Evolutionary conservation across 306 rosid species (phyloP), one percentile per base, ranked within the genome.

Genomic region (Begonia fuchsioides): DNA sequence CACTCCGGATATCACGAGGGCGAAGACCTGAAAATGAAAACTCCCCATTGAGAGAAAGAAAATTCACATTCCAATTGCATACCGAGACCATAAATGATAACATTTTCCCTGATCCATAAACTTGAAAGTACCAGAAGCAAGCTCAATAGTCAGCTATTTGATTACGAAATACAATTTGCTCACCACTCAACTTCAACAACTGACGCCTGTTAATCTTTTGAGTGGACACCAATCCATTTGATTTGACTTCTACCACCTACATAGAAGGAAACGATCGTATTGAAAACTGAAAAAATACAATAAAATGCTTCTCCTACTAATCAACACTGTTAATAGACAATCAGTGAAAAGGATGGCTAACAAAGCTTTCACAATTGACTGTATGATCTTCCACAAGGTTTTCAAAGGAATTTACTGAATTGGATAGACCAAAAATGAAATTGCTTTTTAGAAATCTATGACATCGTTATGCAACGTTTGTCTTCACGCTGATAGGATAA

Each of bases 1-100:
- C 87, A 79, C 96, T 92, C 60, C 96, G 76, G 50, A 92, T 64
- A 66, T 92, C 98, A 60, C 98, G 87, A 2, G 96, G 98, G 58
- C 96, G 96, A 61, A 92, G 96, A 50, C 98, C 98, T 92, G 79
- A 57, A 17, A 56, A 44, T 44, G 45, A 43, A 61, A 65, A 39
- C 12, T 17, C 44, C 43, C 35, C 18, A 26, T 13, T 48, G 10
- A 35, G 46, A 15, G 40, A 40, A 49, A 15, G 55, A 49, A 9
- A 48, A 48, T 15, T 2, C 11, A 39, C 15, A 58, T n/a, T 38
- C 38, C n/a, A 10, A 15, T 16, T 14, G 46, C 14, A 26, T 32
- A 55, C 11, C 18, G 20, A 44, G 39, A 20, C 32, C 6, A 5
- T 20, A 5, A 20, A 20, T 20, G 6, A 20, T 3, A 20, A 20